phyloP scores from a whole-genome alignment of 177 flowering plant genomes.

The Telopea speciosissima region DNA sequence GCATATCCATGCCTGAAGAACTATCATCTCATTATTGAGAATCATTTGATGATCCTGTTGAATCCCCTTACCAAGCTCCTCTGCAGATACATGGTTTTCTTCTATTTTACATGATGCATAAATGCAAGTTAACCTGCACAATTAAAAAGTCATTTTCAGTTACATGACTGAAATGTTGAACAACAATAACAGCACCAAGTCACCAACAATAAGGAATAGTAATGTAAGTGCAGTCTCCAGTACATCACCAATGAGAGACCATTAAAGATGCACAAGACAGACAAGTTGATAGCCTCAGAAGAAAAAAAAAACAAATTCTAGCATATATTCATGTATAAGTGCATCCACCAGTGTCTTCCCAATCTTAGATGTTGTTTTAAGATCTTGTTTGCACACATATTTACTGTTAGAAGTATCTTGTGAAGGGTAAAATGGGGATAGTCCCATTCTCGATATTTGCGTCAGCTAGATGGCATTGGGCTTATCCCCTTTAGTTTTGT shows the following conservation, averaged over 20 bases:
- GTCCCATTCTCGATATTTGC: too few species aligned
- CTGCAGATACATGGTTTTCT: slow-evolving; percentile 98
- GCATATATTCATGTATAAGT: too few species aligned
- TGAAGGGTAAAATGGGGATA: too few species aligned
- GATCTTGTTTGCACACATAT: too few species aligned
- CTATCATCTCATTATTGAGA: background rate
- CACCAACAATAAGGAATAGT: background rate
- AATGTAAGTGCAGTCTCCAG: background rate
- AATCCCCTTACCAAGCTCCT: slow-evolving; percentile 98
- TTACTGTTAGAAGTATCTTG: too few species aligned
- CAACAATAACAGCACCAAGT: background rate
- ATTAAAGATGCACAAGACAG: too few species aligned
- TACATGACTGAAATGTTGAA: background rate
- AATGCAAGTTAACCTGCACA: slow-evolving; percentile 84
- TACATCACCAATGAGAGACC: background rate
- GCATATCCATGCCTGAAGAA: slow-evolving; percentile 10
- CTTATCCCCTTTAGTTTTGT: too few species aligned
- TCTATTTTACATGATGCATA: slow-evolving; percentile 96
- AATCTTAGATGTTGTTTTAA: too few species aligned
- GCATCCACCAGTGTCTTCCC: too few species aligned
- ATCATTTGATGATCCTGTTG: slow-evolving; percentile 46
- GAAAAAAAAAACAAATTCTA: too few species aligned
- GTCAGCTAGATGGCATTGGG: too few species aligned
- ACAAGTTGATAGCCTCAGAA: too few species aligned
- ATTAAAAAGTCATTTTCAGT: slow-evolving; percentile 7